These are phyloP conservation scores for Chaetomium strumarium DNA, from an alignment of 2,329 filamentous ascomycete genomes.

Conservation along the genomic window DNA sequence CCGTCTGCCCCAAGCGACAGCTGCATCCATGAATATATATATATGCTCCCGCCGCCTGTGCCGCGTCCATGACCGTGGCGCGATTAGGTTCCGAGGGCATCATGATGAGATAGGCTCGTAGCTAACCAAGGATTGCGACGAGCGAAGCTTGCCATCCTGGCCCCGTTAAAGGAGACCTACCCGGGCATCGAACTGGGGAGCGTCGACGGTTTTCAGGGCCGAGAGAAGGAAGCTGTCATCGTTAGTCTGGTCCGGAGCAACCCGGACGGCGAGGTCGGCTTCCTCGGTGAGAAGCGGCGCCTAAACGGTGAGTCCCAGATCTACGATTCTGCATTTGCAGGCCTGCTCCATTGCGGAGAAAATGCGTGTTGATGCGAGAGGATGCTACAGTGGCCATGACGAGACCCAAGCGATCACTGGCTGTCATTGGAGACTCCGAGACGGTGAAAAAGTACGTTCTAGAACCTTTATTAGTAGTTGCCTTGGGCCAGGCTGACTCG, in stretches of 20 bases:
- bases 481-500: conserved; percentile 13
- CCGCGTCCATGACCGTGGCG: conserved; percentile 15
- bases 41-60: not conserved
- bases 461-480: not conserved
- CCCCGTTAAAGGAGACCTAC: conserved; percentile 73
- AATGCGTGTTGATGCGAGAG: conserved; percentile 25
- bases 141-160: conserved; percentile 65
- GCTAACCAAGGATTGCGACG: conserved; percentile 12
- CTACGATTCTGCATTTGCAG: not conserved
- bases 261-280: conserved; percentile 78
- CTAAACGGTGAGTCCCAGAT: conserved; percentile 70
- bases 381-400: conserved; percentile 95
- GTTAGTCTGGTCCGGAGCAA: conserved; percentile 95
- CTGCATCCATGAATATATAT: not conserved
- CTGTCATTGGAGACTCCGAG: conserved; percentile 88
- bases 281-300: conserved; percentile 83
- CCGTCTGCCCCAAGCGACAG: not conserved
- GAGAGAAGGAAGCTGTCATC: conserved; percentile 93
- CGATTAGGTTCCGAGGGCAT: conserved; percentile 7
- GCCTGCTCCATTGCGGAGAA: not conserved
- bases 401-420: conserved; percentile 81
- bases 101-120: conserved; percentile 11
- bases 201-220: conserved; percentile 90
- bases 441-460: conserved; percentile 75
- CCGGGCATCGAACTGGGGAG: conserved; percentile 90